Evolutionary conservation across 1,139 yeast genomes (phyloP).

Genomic region (Scheffersomyces stambukii): DNA sequence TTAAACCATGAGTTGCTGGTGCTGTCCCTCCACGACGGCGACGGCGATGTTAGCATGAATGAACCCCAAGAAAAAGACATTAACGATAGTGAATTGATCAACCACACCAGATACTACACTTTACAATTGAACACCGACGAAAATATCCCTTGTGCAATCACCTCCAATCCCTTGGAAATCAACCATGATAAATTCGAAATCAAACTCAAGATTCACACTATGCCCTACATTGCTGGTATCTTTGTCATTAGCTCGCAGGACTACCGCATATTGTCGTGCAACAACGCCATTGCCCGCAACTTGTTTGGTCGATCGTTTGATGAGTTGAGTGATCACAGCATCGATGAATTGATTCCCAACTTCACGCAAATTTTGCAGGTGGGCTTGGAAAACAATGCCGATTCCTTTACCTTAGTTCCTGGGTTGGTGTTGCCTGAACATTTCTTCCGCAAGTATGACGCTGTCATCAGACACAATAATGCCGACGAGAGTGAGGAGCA

Average conservation of each 20-base stretch:
- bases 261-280: conserved; percentile 58
- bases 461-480: conserved; percentile 18
- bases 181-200: conserved; percentile 37
- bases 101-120: conserved; percentile 60
- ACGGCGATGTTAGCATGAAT: conserved; percentile 10
- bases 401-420: conserved; percentile 40
- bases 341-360: conserved; percentile 62
- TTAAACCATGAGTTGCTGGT: conserved; percentile 26
- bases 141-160: conserved; percentile 65
- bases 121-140: conserved; percentile 40
- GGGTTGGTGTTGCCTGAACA: conserved; percentile 79
- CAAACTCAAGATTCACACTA: conserved; percentile 61
- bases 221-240: conserved; percentile 87
- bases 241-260: conserved; percentile 58
- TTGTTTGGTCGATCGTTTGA: conserved; percentile 61
- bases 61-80: conserved; percentile 18
- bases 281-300: conserved; percentile 72
- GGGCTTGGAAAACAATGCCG: conserved; percentile 41
- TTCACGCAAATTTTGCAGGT: conserved; percentile 51
- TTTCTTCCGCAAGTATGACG: conserved; percentile 63
- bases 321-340: conserved; percentile 46
- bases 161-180: conserved; percentile 52
- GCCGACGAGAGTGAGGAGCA: conserved; percentile 27
- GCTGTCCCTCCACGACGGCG: too few species aligned
- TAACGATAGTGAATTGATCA: conserved; percentile 46